Base-by-base conservation (phyloP, 192 early-diverging fungal species). In the Rhizophagus clarus region DNA sequence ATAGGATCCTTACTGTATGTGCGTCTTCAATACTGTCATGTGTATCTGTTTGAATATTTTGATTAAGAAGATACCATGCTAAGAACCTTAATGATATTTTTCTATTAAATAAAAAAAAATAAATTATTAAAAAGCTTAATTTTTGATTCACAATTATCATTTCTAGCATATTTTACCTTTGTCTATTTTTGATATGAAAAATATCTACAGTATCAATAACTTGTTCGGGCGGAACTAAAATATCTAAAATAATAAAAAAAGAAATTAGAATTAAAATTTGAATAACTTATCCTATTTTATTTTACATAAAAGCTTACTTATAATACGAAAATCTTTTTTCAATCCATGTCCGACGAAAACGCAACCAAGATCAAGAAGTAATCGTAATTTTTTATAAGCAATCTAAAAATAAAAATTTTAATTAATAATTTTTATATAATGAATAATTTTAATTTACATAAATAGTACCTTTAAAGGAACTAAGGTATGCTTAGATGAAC, bases 1-100 rank as follows among this genome's bases (percentile, higher is more conserved):
- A 68, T n/a, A n/a, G 37, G 6, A 40, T 40, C 37, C 82, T 79
- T 88, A 93, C 93, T 29, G 96, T 94, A 62, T 90, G 86, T 0
- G 98, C 94, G 84, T 99, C 98, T 80, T 97, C 96, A 11, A 98
- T 93, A 82, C 94, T 96, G 80, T 97, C 95, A 85, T 99, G 98
- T 14, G 93, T 92, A 2, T 93, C 91, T 8, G 87, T 89, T 81
- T 99, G 98, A 80, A 99, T 97, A 45, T 95, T 91, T 62, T 94
- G 86, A 10, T 88, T 82, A 34, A 94, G 87, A 12, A 99, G 77
- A 83, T 89, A 92, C 96, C 97, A 99, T 2, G 95, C 93, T 70
- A 99, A 85, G 82, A 98, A 99, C 17, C 93, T 88, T 22, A 99
- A 82, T 6, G 97, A 97, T 14, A 98, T 90, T 89, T 94, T 95